phyloP scores from a whole-genome alignment of 306 rosid genomes.

The Sphenostylis stenocarpa region DNA sequence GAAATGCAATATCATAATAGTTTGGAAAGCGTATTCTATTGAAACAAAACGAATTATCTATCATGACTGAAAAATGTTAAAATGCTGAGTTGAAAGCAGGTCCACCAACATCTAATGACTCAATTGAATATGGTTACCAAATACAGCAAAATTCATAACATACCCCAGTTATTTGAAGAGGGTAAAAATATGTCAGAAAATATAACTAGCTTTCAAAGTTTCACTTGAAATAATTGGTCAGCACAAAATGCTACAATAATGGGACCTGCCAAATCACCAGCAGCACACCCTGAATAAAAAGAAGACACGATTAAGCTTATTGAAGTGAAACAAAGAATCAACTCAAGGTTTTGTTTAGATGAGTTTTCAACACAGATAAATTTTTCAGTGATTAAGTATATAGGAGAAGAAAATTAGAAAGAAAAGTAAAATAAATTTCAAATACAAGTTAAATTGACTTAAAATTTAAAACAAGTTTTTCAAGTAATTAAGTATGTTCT shows the following conservation, averaged over 20 bases:
- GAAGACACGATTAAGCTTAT: neutral
- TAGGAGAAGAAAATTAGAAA: neutral
- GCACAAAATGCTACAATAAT: constrained; percentile 51
- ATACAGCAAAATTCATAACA: constrained; percentile 19
- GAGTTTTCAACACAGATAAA: neutral
- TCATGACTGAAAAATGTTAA: neutral
- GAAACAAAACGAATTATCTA: constrained; percentile 13
- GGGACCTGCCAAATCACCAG: constrained; percentile 88
- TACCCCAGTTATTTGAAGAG: constrained; percentile 19
- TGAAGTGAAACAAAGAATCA: neutral
- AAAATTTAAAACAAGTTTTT: neutral
- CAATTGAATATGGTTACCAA: neutral
- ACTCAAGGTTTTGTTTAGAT: neutral
- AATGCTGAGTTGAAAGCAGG: neutral
- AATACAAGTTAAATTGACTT: neutral
- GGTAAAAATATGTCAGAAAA: constrained; percentile 27
- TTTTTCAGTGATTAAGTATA: neutral
- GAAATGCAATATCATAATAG: neutral
- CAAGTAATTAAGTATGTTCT: neutral
- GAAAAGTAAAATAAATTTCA: neutral
- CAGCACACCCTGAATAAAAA: constrained; percentile 63
- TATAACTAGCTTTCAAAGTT: constrained; percentile 37
- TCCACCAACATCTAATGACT: constrained; percentile 4
- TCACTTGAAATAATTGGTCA: constrained; percentile 43
- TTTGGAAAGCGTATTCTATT: neutral